Conservation (phyloP, 805 yeast genomes). For the Suhomyces emberorum region DNA sequence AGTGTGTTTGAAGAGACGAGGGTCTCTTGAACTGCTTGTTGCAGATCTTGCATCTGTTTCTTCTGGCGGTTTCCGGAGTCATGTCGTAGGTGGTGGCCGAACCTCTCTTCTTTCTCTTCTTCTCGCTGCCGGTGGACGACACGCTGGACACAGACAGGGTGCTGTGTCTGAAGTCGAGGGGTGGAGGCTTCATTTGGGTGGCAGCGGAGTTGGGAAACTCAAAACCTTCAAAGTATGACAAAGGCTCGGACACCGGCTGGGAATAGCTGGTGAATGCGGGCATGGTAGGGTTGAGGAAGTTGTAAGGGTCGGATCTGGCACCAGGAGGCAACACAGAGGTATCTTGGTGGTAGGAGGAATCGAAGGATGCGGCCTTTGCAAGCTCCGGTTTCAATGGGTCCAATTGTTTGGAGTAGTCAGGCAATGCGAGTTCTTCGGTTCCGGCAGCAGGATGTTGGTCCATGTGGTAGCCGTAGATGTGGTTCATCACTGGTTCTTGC, state of each 20-base stretch:
- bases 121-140: slow-evolving; percentile 5
- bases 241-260: background rate
- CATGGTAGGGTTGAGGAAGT: slow-evolving; percentile 2
- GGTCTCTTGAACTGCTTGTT: slow-evolving; percentile 79
- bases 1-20: slow-evolving; percentile 75
- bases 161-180: background rate
- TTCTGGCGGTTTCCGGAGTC: slow-evolving; percentile 43
- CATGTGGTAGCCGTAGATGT: background rate
- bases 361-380: background rate
- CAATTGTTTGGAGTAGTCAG: background rate
- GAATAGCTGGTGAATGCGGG: background rate
- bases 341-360: background rate
- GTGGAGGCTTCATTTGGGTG: background rate
- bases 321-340: too few relatives aligned
- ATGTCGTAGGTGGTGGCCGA: slow-evolving; percentile 16
- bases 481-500: background rate
- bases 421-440: background rate
- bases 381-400: background rate
- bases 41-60: slow-evolving; percentile 56
- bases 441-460: background rate
- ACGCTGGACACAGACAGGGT: background rate
- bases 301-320: slow-evolving; percentile 2
- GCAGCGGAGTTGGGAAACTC: background rate
- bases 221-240: background rate
- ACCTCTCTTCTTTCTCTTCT: slow-evolving; percentile 1